Evolutionary conservation across 169 alveolate genomes (phyloP).

Genomic region (Hepatocystis sp.): DNA sequence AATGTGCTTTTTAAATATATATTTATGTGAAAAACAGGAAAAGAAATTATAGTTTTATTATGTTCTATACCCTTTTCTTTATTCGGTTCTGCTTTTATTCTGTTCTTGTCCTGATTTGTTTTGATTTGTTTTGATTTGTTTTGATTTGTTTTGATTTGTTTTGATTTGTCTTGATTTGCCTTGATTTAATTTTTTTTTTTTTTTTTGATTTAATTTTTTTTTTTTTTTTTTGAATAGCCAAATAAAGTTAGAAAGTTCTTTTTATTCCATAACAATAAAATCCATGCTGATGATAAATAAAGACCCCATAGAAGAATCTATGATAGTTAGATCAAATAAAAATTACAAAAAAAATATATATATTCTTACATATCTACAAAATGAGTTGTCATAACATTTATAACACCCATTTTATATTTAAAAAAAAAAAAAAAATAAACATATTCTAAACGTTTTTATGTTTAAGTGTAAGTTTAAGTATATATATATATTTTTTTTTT

Average conservation of each 20-base stretch:
- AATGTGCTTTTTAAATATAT: too few relatives aligned
- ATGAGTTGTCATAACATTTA: too few relatives aligned
- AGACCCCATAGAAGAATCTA: constrained; percentile 51
- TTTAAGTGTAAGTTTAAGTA: background rate
- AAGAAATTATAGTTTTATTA: too few relatives aligned
- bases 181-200: constrained; percentile 14
- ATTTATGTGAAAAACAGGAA: too few relatives aligned
- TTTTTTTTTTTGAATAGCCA: constrained; percentile 36
- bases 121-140: too few relatives aligned
- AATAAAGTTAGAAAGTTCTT: constrained; percentile 70
- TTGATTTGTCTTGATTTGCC: too few relatives aligned
- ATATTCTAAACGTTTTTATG: background rate
- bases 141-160: too few relatives aligned
- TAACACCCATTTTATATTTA: too few relatives aligned
- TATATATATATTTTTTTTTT: background rate
- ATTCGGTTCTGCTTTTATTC: too few relatives aligned
- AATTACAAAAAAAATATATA: background rate
- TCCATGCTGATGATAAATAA: constrained; percentile 71
- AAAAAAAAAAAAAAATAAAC: background rate
- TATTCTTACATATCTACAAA: background rate
- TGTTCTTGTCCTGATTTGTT: too few relatives aligned
- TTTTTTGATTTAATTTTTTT: background rate
- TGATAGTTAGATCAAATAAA: constrained; percentile 42
- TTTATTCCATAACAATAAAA: constrained; percentile 60
- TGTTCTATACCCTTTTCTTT: too few relatives aligned